Percentiles rank a stretch among this genome's conserved stretches.
Conservation (phyloP, 148 eudicot genomes). For the Rhododendron ovatum region DNA sequence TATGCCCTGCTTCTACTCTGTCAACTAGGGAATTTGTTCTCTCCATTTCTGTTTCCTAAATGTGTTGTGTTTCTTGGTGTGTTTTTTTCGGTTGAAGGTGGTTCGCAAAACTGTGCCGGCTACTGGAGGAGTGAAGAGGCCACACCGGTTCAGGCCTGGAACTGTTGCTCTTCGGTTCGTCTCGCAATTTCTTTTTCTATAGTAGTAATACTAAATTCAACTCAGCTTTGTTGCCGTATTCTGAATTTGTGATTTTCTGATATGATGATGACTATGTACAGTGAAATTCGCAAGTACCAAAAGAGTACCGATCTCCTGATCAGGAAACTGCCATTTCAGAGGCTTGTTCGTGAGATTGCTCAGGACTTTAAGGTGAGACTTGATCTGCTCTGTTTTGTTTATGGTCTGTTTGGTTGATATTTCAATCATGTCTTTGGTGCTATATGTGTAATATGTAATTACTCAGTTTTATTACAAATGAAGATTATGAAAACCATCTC, state of each 20-base stretch:
- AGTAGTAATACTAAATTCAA: background rate
- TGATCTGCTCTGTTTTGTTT: background rate
- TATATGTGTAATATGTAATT: no score
- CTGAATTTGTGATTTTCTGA: background rate
- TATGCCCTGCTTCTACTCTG: background rate
- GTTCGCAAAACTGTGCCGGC: slow-evolving; percentile 18
- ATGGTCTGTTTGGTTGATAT: no score
- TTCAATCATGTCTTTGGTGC: no score
- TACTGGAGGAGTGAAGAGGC: slow-evolving; percentile 27
- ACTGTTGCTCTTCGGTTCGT: slow-evolving; percentile 11
- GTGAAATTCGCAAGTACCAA: slow-evolving; percentile 23
- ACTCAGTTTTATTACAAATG: background rate
- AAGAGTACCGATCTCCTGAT: slow-evolving; percentile 21
- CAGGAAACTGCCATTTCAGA: slow-evolving; percentile 22
- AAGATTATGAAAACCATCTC: background rate
- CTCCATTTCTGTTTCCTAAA: background rate
- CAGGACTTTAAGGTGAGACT: slow-evolving; percentile 18
- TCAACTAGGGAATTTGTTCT: background rate
- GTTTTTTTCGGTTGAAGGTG: background rate
- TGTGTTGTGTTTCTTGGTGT: background rate
- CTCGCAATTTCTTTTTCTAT: background rate
- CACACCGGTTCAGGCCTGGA: slow-evolving; percentile 5
- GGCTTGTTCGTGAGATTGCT: slow-evolving; percentile 26
- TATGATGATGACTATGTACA: background rate
- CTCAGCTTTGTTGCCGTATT: background rate